Evolutionary conservation across 805 yeast genomes (phyloP).

Genomic region (Grigorovia jiainica): DNA sequence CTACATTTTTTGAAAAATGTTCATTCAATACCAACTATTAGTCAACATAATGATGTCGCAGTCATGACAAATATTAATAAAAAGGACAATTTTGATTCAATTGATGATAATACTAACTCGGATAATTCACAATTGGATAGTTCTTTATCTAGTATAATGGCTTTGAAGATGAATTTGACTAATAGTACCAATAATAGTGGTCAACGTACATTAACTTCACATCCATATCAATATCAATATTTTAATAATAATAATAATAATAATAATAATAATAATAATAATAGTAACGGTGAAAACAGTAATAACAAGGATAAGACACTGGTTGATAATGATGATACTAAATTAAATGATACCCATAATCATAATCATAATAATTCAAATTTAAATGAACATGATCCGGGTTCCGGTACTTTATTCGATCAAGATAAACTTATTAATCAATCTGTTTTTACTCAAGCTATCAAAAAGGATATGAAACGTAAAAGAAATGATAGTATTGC

Average conservation of each 20-base stretch:
- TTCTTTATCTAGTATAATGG: constrained; percentile 11
- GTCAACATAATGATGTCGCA: background rate
- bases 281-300: background rate
- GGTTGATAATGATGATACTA: too few relatives aligned
- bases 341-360: too few relatives aligned
- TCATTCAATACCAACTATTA: background rate
- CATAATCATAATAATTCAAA: background rate
- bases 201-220: constrained; percentile 4
- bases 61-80: background rate
- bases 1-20: background rate
- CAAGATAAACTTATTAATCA: constrained; percentile 17
- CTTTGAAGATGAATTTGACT: constrained; percentile 15
- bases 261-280: too few relatives aligned
- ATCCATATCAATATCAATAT: constrained; percentile 10
- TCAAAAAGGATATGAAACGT: constrained; percentile 19
- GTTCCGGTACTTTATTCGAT: constrained; percentile 11
- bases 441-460: constrained; percentile 11
- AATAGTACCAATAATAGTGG: background rate
- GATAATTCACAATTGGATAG: too few relatives aligned
- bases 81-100: background rate
- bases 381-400: constrained; percentile 3
- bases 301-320: too few relatives aligned
- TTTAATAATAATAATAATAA: constrained; percentile 1
- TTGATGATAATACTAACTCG: background rate
- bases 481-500: constrained; percentile 11